Evolutionary conservation across 2,329 filamentous ascomycete genomes (phyloP).

Genomic region (Trematosphaeria pertusa): DNA sequence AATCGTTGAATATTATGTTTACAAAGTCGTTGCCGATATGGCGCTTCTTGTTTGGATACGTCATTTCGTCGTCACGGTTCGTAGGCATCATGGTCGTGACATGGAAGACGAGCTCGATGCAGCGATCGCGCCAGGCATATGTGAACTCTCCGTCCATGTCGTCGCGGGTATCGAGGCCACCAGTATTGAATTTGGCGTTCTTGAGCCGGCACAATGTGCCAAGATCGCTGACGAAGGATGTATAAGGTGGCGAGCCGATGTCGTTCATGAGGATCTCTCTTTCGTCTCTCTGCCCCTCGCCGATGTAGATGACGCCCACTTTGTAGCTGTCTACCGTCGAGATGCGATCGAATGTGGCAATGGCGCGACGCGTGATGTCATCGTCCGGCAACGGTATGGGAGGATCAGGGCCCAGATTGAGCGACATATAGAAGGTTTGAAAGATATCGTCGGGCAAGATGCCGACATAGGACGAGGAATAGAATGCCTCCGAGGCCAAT

Average conservation of each 20-base stretch:
- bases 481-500: constrained; percentile 47
- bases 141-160: constrained; percentile 86
- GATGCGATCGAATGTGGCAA: constrained; percentile 83
- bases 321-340: constrained; percentile 95
- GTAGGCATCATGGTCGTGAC: constrained; percentile 98
- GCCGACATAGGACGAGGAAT: constrained; percentile 62
- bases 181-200: constrained; percentile 87
- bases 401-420: constrained; percentile 53
- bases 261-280: constrained; percentile 86
- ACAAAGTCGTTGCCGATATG: constrained; percentile 98
- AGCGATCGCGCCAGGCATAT: constrained; percentile 92
- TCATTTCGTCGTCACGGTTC: constrained; percentile 76
- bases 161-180: constrained; percentile 81
- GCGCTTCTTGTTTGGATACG: constrained; percentile 80
- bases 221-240: constrained; percentile 80
- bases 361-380: constrained; percentile 74
- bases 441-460: constrained; percentile 77
- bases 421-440: constrained; percentile 70
- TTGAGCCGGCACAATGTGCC: constrained; percentile 83
- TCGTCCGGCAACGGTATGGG: constrained; percentile 78
- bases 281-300: constrained; percentile 83
- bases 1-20: constrained; percentile 98
- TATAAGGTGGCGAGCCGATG: constrained; percentile 85
- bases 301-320: constrained; percentile 92
- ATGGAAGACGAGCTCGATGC: constrained; percentile 95